Evolutionary conservation across 345 rosid genomes (phyloP).

Genomic region (Gossypium arboreum): DNA sequence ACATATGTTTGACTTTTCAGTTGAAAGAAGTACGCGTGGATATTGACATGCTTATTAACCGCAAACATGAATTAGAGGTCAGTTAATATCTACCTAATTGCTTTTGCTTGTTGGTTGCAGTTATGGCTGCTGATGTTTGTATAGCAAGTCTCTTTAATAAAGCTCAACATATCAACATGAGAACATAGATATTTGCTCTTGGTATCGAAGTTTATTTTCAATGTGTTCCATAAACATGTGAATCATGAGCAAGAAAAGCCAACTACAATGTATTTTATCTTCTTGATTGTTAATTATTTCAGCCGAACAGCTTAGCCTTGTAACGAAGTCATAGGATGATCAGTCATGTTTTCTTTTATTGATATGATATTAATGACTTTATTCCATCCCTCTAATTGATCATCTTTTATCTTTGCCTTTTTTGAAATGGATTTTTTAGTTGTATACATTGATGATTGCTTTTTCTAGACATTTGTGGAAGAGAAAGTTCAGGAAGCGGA

Average conservation of each 20-base stretch:
- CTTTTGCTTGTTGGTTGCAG: background rate
- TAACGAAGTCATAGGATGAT: background rate
- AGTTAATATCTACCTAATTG: conserved; percentile 29
- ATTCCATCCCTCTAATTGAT: background rate
- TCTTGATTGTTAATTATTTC: background rate
- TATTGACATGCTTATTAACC: conserved; percentile 44
- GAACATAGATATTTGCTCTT: background rate
- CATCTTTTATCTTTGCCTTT: background rate
- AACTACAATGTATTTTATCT: conserved; percentile 1
- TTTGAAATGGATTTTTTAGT: conserved; percentile 3
- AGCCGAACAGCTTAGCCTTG: background rate
- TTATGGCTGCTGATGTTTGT: background rate
- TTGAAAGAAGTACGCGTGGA: conserved; percentile 53
- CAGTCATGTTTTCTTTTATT: background rate
- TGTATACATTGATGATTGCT: conserved; percentile 10
- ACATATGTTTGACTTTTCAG: conserved; percentile 39
- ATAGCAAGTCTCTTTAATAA: background rate
- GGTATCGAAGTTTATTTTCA: background rate
- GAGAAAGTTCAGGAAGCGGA: conserved; percentile 69
- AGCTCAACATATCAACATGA: background rate
- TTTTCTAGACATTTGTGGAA: conserved; percentile 41
- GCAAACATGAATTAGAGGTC: conserved; percentile 57
- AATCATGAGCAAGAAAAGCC: conserved; percentile 2
- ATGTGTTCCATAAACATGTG: background rate
- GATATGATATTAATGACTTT: conserved; percentile 6